Evolutionary conservation across 2,329 filamentous ascomycete species (phyloP), one percentile per base, ranked within the genome.

Genomic region (Sordariomycetes sp.): DNA sequence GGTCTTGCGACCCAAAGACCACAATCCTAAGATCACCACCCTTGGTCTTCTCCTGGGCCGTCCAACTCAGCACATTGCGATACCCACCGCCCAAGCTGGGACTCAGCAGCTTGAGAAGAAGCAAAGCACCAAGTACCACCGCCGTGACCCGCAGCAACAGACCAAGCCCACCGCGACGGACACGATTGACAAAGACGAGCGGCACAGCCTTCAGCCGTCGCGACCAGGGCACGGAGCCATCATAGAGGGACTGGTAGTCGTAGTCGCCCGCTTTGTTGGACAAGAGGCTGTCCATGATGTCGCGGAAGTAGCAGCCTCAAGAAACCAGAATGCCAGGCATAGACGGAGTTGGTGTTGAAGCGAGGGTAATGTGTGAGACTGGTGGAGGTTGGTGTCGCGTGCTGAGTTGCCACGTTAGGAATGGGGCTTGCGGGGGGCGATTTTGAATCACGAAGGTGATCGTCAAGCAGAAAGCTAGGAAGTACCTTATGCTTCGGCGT

Each of bases 1-100:
- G 51, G 37, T 70, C 68, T 5, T 58, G 57, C 4, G 57, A 57
- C 8, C 69, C 69, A 44, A 73, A 73, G 6, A 68, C 64, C 8
- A 73, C 66, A 7, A 73, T 54, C 34, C 69, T 61, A 39, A 72
- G 38, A 3, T 62, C 54, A 6, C 54, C 54, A 4, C 40, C 47
- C n/a, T 39, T 19, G 7, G 38, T 37, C 21, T 44, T 39, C n/a
- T 40, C 34, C 8, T 39, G 33, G 10, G 26, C 28, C 5, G 35
- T 37, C 46, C 47, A 54, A 3, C 33, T 42, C 15, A 45, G 27
- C 8, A 48, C 41, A 8, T 40, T 40, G 26, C 43, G 44, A 30
- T 54, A 55, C n/a, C 43, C 38, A 17, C 35, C 41, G 24, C 38
- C 37, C 23, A 44, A 36, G 24, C 33, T 41, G 33, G 41, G 39